A percentile compares a stretch with the other conserved stretches of the same genome.
phyloP scores from a whole-genome alignment of 495 filamentous ascomycete species.

The Penicillium coprophilum region DNA sequence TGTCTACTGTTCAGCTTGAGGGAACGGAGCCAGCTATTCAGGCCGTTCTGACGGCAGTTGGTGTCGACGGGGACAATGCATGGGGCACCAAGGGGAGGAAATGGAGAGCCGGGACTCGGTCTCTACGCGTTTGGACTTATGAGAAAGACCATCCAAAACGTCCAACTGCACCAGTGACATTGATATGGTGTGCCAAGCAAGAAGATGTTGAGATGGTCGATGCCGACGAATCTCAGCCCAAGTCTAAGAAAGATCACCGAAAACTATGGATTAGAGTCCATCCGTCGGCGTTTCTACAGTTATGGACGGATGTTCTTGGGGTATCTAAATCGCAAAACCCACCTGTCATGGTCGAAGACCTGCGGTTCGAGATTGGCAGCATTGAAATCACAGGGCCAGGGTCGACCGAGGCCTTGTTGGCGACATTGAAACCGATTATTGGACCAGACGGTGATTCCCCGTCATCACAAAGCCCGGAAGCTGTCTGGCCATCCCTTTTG shows the following conservation, averaged over 20 bases:
- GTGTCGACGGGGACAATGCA: conserved; percentile 54
- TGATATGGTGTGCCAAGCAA: conserved; percentile 63
- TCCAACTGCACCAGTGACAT: conserved; percentile 71
- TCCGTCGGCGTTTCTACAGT: conserved; percentile 81
- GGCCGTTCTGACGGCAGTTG: conserved; percentile 60
- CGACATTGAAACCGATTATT: conserved; percentile 61
- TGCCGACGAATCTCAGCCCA: conserved; percentile 23
- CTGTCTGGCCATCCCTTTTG: conserved; percentile 61
- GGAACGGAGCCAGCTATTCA: conserved; percentile 63
- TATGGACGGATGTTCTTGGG: conserved; percentile 75
- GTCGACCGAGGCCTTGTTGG: conserved; percentile 76
- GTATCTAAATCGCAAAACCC: conserved; percentile 70
- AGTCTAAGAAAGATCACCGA: conserved; percentile 47
- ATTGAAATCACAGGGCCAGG: conserved; percentile 85
- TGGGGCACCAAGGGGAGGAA: conserved; percentile 64
- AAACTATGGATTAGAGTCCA: conserved; percentile 77
- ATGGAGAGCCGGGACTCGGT: conserved; percentile 73
- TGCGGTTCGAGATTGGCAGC: conserved; percentile 92
- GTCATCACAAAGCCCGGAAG: conserved; percentile 44
- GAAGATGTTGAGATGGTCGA: conserved; percentile 41
- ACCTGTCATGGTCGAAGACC: conserved; percentile 75
- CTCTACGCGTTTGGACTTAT: conserved; percentile 65
- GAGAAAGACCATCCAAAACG: conserved; percentile 52
- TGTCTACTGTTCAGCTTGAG: conserved; percentile 78
- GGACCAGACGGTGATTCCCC: conserved; percentile 24